A percentile compares a stretch with the other conserved stretches of the same genome.
Evolutionary conservation across 2,329 filamentous ascomycete species (phyloP).

Genomic region (Penicillium sp.): DNA sequence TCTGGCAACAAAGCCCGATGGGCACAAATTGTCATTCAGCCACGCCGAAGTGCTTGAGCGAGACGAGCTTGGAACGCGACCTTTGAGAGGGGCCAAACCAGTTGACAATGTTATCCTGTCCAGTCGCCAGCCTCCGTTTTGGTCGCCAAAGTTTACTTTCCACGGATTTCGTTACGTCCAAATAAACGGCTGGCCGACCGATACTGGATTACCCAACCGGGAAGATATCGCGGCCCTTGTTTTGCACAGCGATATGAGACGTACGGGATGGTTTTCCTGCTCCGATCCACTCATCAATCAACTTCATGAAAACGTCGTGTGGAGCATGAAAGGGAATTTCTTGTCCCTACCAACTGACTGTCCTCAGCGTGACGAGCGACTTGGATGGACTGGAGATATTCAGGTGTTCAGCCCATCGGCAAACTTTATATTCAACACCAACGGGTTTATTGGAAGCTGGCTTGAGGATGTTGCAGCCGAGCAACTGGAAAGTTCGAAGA

Average conservation of each 20-base stretch:
- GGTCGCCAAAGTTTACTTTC: too few relatives aligned
- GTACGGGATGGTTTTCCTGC: constrained; percentile 52
- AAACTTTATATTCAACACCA: constrained; percentile 55
- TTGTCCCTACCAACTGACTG: constrained; percentile 58
- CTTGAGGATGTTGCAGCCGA: constrained; percentile 47
- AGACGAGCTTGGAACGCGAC: too few relatives aligned
- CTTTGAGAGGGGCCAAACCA: too few relatives aligned
- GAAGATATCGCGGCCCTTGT: constrained; percentile 26
- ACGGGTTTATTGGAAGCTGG: constrained; percentile 53
- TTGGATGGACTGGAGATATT: constrained; percentile 56
- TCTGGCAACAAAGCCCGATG: too few relatives aligned
- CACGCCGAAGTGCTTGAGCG: too few relatives aligned
- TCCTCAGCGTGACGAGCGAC: constrained; percentile 55
- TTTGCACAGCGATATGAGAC: constrained; percentile 54
- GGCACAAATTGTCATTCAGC: too few relatives aligned
- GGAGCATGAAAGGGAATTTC: constrained; percentile 61
- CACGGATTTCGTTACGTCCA: too few relatives aligned
- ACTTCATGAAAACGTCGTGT: constrained; percentile 55
- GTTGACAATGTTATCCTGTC: too few relatives aligned
- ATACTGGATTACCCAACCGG: too few relatives aligned
- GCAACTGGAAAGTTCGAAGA: constrained; percentile 25
- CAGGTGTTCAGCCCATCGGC: constrained; percentile 53
- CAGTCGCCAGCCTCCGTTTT: too few relatives aligned
- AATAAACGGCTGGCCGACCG: too few relatives aligned
- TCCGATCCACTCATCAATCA: constrained; percentile 54